Evolutionary conservation across 2,329 filamentous ascomycete species (phyloP).

Genomic region (Albophoma yamanashiensis): DNA sequence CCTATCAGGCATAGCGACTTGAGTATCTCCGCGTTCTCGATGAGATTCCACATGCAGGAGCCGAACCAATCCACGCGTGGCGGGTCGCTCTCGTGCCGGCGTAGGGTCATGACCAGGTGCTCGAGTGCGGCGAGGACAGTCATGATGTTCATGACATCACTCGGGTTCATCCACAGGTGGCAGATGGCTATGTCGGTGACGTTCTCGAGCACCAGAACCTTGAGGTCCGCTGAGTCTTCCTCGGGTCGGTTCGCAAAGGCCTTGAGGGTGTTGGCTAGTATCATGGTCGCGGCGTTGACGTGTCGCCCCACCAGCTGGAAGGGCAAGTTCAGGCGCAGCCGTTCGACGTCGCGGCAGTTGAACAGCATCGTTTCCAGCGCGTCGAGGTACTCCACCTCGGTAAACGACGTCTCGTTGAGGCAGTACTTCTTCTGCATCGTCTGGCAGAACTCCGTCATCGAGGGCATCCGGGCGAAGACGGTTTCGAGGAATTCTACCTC

Average conservation of each 20-base stretch:
- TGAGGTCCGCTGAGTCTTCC: conserved; percentile 29
- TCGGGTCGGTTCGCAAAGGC: conserved; percentile 33
- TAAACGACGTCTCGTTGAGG: conserved; percentile 37
- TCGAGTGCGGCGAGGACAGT: conserved; percentile 27
- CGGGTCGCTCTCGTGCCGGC: conserved; percentile 29
- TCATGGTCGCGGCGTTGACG: conserved; percentile 35
- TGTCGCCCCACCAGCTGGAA: conserved; percentile 37
- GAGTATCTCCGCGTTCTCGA: conserved; percentile 31
- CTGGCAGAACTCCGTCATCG: conserved; percentile 33
- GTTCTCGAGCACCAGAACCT: conserved; percentile 38
- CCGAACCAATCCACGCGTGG: conserved; percentile 26
- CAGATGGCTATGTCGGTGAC: conserved; percentile 36
- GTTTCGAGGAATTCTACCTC: conserved; percentile 37
- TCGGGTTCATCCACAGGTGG: conserved; percentile 39
- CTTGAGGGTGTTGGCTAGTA: conserved; percentile 41
- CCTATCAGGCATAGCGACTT: conserved; percentile 37
- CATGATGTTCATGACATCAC: conserved; percentile 38
- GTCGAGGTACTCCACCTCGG: conserved; percentile 33
- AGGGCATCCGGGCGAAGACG: conserved; percentile 33
- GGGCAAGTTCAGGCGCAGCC: conserved; percentile 39
- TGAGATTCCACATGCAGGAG: conserved; percentile 37
- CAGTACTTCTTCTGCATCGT: conserved; percentile 34
- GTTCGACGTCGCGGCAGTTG: conserved; percentile 30
- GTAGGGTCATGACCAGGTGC: conserved; percentile 35
- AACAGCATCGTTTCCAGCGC: conserved; percentile 31